Conservation (phyloP, 371 early-diverging fungal species). For the Mortierella sp. region DNA sequence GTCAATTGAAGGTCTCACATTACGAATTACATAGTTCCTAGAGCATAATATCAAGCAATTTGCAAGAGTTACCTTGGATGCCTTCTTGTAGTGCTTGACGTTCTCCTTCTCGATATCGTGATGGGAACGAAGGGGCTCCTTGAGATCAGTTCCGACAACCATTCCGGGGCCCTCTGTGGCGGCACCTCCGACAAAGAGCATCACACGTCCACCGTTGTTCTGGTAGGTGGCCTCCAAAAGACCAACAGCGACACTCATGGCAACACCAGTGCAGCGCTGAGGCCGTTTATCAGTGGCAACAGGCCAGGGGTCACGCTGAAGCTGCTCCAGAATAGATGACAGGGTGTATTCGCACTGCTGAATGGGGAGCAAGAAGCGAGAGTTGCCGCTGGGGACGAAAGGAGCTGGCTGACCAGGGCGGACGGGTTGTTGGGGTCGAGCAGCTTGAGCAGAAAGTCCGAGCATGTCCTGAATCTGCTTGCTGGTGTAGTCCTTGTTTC, state of each 20-base stretch:
- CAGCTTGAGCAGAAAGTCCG: constrained; percentile 72
- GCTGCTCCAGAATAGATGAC: constrained; percentile 93
- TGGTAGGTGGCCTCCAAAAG: constrained; percentile 95
- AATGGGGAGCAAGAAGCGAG: constrained; percentile 89
- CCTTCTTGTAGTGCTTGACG: constrained; percentile 93
- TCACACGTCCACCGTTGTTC: constrained; percentile 95
- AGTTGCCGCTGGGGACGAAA: constrained; percentile 45
- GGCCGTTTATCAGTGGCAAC: constrained; percentile 95
- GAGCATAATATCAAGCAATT: too few species aligned
- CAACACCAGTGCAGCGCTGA: constrained; percentile 98
- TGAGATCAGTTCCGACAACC: constrained; percentile 94
- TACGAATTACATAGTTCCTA: too few species aligned
- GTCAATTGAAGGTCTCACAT: neutral
- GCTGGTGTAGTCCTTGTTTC: constrained; percentile 95
- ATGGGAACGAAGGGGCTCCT: constrained; percentile 97
- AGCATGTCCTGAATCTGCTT: constrained; percentile 98
- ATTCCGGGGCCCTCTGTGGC: constrained; percentile 99
- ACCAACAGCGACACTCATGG: constrained; percentile 96
- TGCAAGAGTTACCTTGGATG: constrained; percentile 74
- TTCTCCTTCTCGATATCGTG: constrained; percentile 97
- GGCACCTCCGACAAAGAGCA: constrained; percentile 99
- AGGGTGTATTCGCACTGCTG: constrained; percentile 96
- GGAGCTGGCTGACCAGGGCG: constrained; percentile 76
- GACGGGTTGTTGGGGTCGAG: constrained; percentile 72
- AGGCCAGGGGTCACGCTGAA: constrained; percentile 99